Percentiles rank a stretch among this genome's conserved stretches.
Evolutionary conservation across 345 rosid species (phyloP).

Genomic region (Noccaea caerulescens): DNA sequence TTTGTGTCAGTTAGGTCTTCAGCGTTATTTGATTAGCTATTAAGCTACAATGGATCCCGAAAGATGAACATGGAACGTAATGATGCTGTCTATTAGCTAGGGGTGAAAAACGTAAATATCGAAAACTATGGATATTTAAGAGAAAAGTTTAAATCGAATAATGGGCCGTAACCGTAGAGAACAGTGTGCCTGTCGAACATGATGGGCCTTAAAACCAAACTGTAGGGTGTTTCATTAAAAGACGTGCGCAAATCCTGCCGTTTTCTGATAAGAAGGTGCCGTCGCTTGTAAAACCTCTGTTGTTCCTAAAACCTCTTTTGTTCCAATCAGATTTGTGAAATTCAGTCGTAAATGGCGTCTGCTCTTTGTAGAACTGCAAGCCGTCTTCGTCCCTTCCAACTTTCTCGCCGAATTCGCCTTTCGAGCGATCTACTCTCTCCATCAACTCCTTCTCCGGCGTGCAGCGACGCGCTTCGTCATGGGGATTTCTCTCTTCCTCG

Average conservation of each 20-base stretch:
- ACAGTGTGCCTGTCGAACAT: not conserved
- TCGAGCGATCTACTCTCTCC: constrained; percentile 27
- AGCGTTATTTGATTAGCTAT: not conserved
- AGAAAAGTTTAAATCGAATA: not conserved
- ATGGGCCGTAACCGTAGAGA: not conserved
- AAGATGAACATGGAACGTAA: not conserved
- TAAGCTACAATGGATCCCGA: not conserved
- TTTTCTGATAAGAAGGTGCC: not conserved
- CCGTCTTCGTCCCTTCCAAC: constrained; percentile 44
- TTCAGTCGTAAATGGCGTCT: constrained; percentile 57
- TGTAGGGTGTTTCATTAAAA: constrained; percentile 13
- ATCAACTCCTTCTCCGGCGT: constrained; percentile 32
- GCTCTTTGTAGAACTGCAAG: constrained; percentile 51
- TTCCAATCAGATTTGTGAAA: constrained; percentile 9
- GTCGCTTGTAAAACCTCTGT: not conserved
- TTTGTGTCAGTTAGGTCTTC: not conserved
- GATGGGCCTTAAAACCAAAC: not conserved
- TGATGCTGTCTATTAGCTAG: not conserved
- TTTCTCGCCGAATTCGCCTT: constrained; percentile 30
- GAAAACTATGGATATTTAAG: not conserved
- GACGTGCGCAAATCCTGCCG: constrained; percentile 10
- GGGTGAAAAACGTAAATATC: constrained; percentile 8
- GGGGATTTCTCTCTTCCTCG: constrained; percentile 41
- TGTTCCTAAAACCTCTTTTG: constrained; percentile 22
- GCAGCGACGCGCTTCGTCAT: constrained; percentile 34